Percentiles rank a stretch among this genome's conserved stretches.
phyloP scores from a whole-genome alignment of 1,284 basidiomycete genomes.

The Leccinum pachyderme region DNA sequence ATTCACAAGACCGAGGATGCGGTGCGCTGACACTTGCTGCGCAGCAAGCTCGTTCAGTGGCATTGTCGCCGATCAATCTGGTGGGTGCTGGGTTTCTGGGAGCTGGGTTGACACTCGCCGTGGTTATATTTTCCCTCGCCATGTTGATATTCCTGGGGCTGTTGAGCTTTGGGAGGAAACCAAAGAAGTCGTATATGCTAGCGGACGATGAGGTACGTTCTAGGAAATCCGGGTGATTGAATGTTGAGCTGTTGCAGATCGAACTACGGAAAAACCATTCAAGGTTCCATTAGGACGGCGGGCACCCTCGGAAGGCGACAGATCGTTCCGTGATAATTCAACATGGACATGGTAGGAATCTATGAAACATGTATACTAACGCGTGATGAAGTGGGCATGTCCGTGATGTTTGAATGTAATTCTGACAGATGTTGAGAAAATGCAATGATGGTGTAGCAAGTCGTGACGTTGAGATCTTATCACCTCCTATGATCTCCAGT shows the following conservation, averaged over 20 bases:
- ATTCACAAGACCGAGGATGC: constrained; percentile 57
- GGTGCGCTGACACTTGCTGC: constrained; percentile 43
- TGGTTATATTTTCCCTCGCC: constrained; percentile 40
- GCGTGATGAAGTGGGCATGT: constrained; percentile 16
- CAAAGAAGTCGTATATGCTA: constrained; percentile 1
- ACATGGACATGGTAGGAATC: neutral
- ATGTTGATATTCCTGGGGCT: constrained; percentile 47
- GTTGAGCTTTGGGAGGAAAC: constrained; percentile 37
- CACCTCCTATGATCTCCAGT: constrained; percentile 29
- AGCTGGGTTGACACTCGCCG: constrained; percentile 53
- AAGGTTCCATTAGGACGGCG: constrained; percentile 1
- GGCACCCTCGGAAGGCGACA: neutral
- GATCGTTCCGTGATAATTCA: constrained; percentile 4
- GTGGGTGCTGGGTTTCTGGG: constrained; percentile 67
- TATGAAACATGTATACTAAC: constrained; percentile 22
- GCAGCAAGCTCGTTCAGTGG: constrained; percentile 28
- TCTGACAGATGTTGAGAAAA: constrained; percentile 22
- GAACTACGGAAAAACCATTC: constrained; percentile 20
- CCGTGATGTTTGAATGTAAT: constrained; percentile 21
- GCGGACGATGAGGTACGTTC: constrained; percentile 23
- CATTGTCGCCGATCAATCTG: constrained; percentile 44
- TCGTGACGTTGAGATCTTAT: neutral
- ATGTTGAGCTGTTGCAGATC: constrained; percentile 18
- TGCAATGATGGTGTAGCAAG: constrained; percentile 18
- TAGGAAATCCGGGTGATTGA: neutral